These are phyloP conservation scores for Paramecium bursaria DNA, from an alignment of 73 alveolate species.

Conservation along the genomic window DNA sequence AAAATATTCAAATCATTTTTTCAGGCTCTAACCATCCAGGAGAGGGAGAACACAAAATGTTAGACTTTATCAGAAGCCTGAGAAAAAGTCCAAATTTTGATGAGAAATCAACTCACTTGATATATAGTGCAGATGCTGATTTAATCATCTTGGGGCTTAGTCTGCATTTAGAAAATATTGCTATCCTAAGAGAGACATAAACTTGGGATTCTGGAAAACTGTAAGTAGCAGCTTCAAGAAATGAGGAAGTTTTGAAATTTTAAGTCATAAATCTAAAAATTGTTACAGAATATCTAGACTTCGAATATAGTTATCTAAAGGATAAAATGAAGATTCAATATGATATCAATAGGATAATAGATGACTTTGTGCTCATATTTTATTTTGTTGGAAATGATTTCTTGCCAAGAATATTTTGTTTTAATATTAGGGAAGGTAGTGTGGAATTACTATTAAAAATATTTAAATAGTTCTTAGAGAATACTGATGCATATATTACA, in stretches of 20 bases:
- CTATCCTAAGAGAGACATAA: constrained; percentile 94
- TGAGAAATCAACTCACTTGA: constrained; percentile 92
- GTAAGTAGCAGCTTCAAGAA: constrained; percentile 77
- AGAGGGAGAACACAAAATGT: constrained; percentile 99
- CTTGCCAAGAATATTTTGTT: constrained; percentile 93
- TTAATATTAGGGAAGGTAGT: constrained; percentile 94
- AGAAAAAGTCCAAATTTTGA: constrained; percentile 75
- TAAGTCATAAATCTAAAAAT: constrained; percentile 86
- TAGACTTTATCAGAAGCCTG: constrained; percentile 91
- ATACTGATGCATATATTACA: constrained; percentile 89
- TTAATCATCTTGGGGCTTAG: constrained; percentile 95
- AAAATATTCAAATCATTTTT: constrained; percentile 84
- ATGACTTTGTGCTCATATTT: constrained; percentile 96
- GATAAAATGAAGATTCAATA: constrained; percentile 79
- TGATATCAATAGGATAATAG: constrained; percentile 94
- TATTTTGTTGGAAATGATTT: constrained; percentile 98
- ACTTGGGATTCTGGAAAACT: background rate
- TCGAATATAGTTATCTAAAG: constrained; percentile 84
- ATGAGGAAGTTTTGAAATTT: constrained; percentile 74
- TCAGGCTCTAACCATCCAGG: constrained; percentile 98
- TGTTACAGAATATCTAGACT: constrained; percentile 92
- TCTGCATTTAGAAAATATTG: constrained; percentile 91
- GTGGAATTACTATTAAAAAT: constrained; percentile 90
- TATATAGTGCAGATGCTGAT: constrained; percentile 99
- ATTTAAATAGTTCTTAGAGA: constrained; percentile 86